A percentile compares a stretch with the other conserved stretches of the same genome.
Evolutionary conservation across 768 basidiomycete genomes (phyloP).

Genomic region (Podaxis pistillaris): DNA sequence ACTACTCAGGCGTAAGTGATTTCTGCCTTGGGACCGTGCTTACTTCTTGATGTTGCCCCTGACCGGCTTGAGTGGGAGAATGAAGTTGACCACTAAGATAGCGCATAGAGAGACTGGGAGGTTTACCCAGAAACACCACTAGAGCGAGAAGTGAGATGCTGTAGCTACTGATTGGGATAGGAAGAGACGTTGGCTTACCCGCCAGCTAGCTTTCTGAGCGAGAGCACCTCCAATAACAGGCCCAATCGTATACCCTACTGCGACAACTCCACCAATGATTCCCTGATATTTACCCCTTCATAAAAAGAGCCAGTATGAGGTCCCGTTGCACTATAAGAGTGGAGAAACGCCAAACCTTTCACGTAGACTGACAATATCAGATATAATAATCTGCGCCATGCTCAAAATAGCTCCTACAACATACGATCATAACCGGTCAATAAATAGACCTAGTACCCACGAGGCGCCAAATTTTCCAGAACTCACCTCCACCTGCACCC

Average conservation of each 20-base stretch:
- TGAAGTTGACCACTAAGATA: conserved; percentile 53
- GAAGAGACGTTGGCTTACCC: conserved; percentile 35
- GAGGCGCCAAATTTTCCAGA: background rate
- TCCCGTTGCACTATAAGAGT: background rate
- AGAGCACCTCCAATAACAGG: conserved; percentile 68
- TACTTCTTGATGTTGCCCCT: conserved; percentile 56
- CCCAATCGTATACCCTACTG: conserved; percentile 63
- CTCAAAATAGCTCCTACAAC: conserved; percentile 58
- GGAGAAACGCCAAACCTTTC: conserved; percentile 43
- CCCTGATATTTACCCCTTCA: conserved; percentile 75
- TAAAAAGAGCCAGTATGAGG: background rate
- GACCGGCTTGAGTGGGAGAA: conserved; percentile 70
- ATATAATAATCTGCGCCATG: conserved; percentile 68
- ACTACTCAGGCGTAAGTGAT: background rate
- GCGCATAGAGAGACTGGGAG: conserved; percentile 57
- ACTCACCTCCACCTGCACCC: conserved; percentile 61
- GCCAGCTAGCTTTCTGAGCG: conserved; percentile 61
- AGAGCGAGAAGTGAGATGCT: background rate
- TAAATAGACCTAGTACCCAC: background rate
- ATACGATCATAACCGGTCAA: background rate
- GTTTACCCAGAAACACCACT: conserved; percentile 80
- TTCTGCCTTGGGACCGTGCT: background rate
- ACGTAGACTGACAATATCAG: conserved; percentile 69
- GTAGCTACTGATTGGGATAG: background rate
- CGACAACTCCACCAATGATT: conserved; percentile 57